Evolutionary conservation across 148 eudicot genomes (phyloP), one percentile per base, ranked within the genome.

Genomic region (Selenicereus undatus): DNA sequence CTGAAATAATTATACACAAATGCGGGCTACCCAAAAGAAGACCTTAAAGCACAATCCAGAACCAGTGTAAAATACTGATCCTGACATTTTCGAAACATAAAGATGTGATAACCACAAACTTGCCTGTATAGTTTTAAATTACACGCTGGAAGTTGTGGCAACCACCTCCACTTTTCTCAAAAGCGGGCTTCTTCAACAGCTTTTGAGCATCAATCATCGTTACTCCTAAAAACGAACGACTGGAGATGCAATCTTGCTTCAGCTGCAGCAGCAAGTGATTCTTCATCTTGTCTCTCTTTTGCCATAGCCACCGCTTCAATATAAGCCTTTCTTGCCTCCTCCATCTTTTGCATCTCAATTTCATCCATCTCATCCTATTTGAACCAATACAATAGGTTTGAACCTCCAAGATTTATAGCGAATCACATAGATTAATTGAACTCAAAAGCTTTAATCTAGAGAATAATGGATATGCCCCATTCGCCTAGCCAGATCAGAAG

Each of bases 251-350:
- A 79, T 80, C 98, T 90, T 54, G 92, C 93, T 74, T 54, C 84
- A 30, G 87, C 86, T 24, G 94, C 98, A 39, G 87, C 88, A 45
- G 89, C 81, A 83, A 95, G 85, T 36, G 98, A 95, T 78, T 89
- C 90, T 76, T 95, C 98, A 60, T 95, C 94, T 85, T 85, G 92
- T 71, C 64, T 93, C 81, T 88, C 91, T 87, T 92, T 95, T 18
- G 93, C 93, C 71, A 83, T 75, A 66, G 90, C 93, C 71, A 93
- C 85, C 35, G 99, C 97, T 73, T 85, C 87, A 66, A 89, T 76
- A 83, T 95, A 95, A 78, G 89, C 90, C 84, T 87, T 88, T 76
- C 89, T 83, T 79, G 97, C 97, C 62, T 74, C 90, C 83, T 93
- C 97, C 90, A 95, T 83, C 76, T 83, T 83, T 82, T 84, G 88